Conservation (phyloP, 768 basidiomycete genomes). For the Rhodotorula kratochvilovae region DNA sequence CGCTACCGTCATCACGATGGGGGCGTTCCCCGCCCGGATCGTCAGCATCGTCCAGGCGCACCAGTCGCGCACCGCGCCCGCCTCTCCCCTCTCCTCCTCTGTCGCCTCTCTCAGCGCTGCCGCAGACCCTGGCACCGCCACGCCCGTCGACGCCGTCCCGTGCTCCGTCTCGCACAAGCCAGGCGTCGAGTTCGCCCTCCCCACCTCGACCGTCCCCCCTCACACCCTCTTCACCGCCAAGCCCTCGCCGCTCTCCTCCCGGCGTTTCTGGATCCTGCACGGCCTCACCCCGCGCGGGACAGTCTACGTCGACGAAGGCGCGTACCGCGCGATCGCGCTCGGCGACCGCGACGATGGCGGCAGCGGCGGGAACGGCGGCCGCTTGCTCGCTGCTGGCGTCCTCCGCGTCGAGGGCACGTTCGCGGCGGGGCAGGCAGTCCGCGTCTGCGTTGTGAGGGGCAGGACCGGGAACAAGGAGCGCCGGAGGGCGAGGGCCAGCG, state of each 20-base stretch:
- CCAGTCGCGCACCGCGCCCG: conserved; percentile 44
- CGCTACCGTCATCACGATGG: conserved; percentile 81
- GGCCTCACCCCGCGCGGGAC: conserved; percentile 83
- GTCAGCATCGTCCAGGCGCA: conserved; percentile 77
- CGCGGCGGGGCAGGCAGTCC: conserved; percentile 90
- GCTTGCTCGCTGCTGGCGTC: conserved; percentile 88
- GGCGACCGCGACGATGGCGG: conserved; percentile 53
- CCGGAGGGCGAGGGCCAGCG: conserved; percentile 1
- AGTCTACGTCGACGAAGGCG: conserved; percentile 82
- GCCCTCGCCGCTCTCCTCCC: conserved; percentile 65
- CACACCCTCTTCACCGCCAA: conserved; percentile 86
- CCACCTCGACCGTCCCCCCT: conserved; percentile 53
- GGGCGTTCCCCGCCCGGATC: conserved; percentile 69
- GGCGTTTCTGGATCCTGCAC: conserved; percentile 96
- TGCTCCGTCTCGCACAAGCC: not conserved
- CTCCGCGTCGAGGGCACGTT: conserved; percentile 79
- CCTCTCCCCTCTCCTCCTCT: not conserved
- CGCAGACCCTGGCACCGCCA: conserved; percentile 27
- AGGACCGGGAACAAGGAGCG: conserved; percentile 42
- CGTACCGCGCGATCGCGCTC: conserved; percentile 75
- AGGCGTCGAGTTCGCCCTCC: conserved; percentile 24
- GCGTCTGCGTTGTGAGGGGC: conserved; percentile 61
- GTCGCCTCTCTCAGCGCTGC: conserved; percentile 43
- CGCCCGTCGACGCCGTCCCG: not conserved
- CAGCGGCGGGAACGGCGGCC: conserved; percentile 63